A percentile compares a stretch with the other conserved stretches of the same genome.
Evolutionary conservation across 306 rosid species (phyloP).

Genomic region (Sechiopsis laciniata): DNA sequence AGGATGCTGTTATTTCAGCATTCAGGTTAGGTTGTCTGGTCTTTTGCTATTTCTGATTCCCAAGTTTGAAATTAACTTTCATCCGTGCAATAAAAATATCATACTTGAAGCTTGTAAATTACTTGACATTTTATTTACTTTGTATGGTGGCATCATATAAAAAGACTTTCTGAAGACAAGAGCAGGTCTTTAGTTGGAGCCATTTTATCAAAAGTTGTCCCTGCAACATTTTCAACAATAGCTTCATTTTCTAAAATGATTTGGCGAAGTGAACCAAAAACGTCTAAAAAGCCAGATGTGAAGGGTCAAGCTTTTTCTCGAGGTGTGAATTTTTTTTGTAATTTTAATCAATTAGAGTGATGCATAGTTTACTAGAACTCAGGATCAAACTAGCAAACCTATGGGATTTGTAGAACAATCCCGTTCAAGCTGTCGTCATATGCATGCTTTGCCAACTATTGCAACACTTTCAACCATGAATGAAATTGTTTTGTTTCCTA

Average conservation of each 20-base stretch:
- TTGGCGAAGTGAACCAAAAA: slow-evolving; percentile 66
- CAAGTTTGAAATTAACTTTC: slow-evolving; percentile 15
- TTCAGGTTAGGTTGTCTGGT: slow-evolving; percentile 59
- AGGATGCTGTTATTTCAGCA: slow-evolving; percentile 93
- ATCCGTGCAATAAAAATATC: background rate
- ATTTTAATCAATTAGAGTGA: background rate
- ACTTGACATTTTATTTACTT: slow-evolving; percentile 7
- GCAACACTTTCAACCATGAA: no score
- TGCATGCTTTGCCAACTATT: no score
- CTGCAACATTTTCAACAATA: slow-evolving; percentile 80
- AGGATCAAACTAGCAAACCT: no score
- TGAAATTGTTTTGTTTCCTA: background rate
- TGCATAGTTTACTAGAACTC: background rate
- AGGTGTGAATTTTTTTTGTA: slow-evolving; percentile 41
- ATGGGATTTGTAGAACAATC: no score
- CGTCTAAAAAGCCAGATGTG: slow-evolving; percentile 52
- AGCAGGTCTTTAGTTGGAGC: slow-evolving; percentile 88
- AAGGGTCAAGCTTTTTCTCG: slow-evolving; percentile 79
- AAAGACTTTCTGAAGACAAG: slow-evolving; percentile 83
- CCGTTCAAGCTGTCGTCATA: no score
- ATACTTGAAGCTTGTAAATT: background rate
- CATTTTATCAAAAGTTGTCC: slow-evolving; percentile 84
- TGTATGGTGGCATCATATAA: slow-evolving; percentile 13
- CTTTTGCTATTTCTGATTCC: slow-evolving; percentile 2
- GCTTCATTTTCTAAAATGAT: slow-evolving; percentile 79